Evolutionary conservation across 768 basidiomycete genomes (phyloP), one percentile per base, ranked within the genome.

Genomic region (Amanita jacksonii): DNA sequence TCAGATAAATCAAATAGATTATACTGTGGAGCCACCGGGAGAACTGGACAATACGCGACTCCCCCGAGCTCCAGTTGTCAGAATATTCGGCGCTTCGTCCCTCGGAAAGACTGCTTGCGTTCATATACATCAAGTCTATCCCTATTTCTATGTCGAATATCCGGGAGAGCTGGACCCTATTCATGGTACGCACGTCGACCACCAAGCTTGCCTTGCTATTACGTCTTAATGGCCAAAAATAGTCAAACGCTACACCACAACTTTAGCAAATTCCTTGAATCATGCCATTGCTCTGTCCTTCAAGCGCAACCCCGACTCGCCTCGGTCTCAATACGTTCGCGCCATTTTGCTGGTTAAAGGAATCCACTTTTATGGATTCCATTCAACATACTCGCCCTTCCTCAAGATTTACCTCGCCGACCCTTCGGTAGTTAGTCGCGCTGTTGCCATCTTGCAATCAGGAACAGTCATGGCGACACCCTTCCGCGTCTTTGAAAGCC

Each of bases 281-380:
- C 77, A 84, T 53, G 92, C 92, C 1, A 77, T 98, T 51, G 81
- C 84, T 1, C 62, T 90, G 36, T 88, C 89, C 3, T 61, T 90
- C 52, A 82, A 81, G 55, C 80, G 80, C 20, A 77, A 85, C 45
- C 84, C 83, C 0, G 55, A 70, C 7, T 76, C 76, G 1, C 61
- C 64, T 4, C 72, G 66, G 35, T 73, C 77, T 13, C 75, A 74
- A 52, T 82, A 72, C 55, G 68, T 88, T 47, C 84, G 87, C 10
- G 81, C 81, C 18, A 73, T 96, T 31, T 58, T 89, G 37, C 70
- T 93, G 40, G 87, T 92, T 50, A 98, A 98, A 63, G 96, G 91
- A n/a, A 67, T 91, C 13, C 83, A 85, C 56, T 96, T 98, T 62
- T 98, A 98, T 62, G 93, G 96, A 7, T 98, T 92, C 59, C 85